A percentile compares a stretch with the other conserved stretches of the same genome.
These are phyloP conservation scores for Ustilago loliicola DNA, from an alignment of 1,284 basidiomycete genomes.

Conservation along the genomic window DNA sequence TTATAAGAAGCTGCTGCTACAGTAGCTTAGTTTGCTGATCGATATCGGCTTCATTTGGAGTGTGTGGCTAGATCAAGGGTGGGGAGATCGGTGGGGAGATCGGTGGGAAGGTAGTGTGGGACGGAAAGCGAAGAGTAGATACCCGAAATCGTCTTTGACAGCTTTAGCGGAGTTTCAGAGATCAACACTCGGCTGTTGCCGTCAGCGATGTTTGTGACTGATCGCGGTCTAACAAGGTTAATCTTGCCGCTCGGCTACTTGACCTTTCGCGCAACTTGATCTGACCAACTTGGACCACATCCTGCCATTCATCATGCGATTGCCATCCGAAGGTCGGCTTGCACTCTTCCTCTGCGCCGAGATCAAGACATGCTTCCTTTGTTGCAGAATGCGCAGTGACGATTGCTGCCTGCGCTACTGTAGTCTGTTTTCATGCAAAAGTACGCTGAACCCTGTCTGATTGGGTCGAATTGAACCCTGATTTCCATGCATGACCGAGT, in stretches of 20 bases:
- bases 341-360: background rate
- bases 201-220: background rate
- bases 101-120: background rate
- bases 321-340: background rate
- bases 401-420: no score
- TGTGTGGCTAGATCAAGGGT: background rate
- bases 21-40: no score
- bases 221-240: background rate
- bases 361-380: background rate
- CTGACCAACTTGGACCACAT: background rate
- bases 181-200: conserved; percentile 14
- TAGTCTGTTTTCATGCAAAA: no score
- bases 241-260: background rate
- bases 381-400: background rate
- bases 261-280: background rate
- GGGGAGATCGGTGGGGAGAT: background rate
- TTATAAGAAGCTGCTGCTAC: background rate
- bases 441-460: background rate
- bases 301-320: background rate
- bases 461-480: no score
- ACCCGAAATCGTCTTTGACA: background rate
- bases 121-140: background rate
- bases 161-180: conserved; percentile 2
- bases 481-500: no score
- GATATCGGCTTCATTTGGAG: background rate